Conservation (phyloP, 345 rosid species). For the Pelargonium nanum region DNA sequence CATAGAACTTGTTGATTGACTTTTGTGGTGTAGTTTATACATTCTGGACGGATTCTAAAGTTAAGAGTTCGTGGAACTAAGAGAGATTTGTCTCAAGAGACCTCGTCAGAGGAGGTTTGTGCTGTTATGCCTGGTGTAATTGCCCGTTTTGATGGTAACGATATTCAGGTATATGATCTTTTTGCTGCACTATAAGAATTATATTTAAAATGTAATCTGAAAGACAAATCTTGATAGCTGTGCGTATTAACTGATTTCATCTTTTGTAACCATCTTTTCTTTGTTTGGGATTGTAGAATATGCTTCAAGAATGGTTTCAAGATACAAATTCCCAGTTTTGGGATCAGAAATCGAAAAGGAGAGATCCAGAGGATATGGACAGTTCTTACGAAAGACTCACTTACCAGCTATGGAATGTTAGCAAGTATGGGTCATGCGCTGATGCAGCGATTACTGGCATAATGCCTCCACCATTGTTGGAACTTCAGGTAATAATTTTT, state of each 20-base stretch:
- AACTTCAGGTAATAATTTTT: constrained; percentile 50
- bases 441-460: constrained; percentile 87
- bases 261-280: not conserved
- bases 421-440: constrained; percentile 63
- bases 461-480: constrained; percentile 91
- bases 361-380: constrained; percentile 32
- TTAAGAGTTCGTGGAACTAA: constrained; percentile 65
- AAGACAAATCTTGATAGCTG: not conserved
- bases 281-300: constrained; percentile 30
- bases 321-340: constrained; percentile 53
- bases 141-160: constrained; percentile 78
- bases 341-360: constrained; percentile 47
- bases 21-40: constrained; percentile 38
- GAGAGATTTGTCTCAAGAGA: constrained; percentile 50
- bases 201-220: not conserved
- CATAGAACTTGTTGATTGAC: not conserved
- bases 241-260: constrained; percentile 5
- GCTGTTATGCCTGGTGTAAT: constrained; percentile 63
- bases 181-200: not conserved
- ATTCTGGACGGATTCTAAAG: constrained; percentile 54
- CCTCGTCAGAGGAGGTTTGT: constrained; percentile 60
- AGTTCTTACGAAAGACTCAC: constrained; percentile 41
- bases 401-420: constrained; percentile 82
- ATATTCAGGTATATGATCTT: constrained; percentile 42
- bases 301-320: constrained; percentile 61